phyloP scores from a whole-genome alignment of 148 eudicot species.

The Rhododendron molle region DNA sequence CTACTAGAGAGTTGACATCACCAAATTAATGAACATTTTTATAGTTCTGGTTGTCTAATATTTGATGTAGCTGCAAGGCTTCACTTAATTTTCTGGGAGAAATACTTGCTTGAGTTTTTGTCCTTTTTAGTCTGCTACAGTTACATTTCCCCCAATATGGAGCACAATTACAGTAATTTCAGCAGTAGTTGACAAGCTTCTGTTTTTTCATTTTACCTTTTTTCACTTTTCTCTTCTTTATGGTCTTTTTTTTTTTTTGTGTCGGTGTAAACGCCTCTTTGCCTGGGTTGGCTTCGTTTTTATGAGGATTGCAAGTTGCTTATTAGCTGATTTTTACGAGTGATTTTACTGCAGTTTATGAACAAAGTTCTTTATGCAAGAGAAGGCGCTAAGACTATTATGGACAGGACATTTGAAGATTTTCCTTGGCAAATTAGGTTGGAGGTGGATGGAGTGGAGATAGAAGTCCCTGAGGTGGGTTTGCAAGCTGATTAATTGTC shows the following conservation, averaged over 20 bases:
- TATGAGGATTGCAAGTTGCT: neutral
- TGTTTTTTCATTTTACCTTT: neutral
- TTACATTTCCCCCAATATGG: neutral
- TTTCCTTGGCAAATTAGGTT: slow-evolving; percentile 91
- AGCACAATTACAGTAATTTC: neutral
- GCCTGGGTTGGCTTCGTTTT: neutral
- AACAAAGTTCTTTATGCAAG: slow-evolving; percentile 96
- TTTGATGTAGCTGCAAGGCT: neutral
- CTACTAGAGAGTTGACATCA: neutral
- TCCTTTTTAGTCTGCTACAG: neutral
- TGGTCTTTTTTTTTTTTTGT: neutral
- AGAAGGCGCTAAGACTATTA: slow-evolving; percentile 92
- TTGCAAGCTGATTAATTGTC: slow-evolving; percentile 2
- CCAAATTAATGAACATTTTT: neutral
- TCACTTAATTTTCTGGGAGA: neutral
- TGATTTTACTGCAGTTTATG: slow-evolving; percentile 70
- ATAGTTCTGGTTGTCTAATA: neutral
- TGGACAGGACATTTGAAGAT: slow-evolving; percentile 93
- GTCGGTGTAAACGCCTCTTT: neutral
- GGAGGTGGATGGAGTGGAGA: slow-evolving; percentile 89
- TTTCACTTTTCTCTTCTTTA: neutral
- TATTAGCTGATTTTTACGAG: neutral
- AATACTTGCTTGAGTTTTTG: neutral
- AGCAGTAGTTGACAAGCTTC: neutral
- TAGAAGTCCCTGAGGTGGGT: slow-evolving; percentile 93